Evolutionary conservation across 1,139 yeast genomes (phyloP), one percentile per base, ranked within the genome.

Genomic region (Yamadazyma diospyri): DNA sequence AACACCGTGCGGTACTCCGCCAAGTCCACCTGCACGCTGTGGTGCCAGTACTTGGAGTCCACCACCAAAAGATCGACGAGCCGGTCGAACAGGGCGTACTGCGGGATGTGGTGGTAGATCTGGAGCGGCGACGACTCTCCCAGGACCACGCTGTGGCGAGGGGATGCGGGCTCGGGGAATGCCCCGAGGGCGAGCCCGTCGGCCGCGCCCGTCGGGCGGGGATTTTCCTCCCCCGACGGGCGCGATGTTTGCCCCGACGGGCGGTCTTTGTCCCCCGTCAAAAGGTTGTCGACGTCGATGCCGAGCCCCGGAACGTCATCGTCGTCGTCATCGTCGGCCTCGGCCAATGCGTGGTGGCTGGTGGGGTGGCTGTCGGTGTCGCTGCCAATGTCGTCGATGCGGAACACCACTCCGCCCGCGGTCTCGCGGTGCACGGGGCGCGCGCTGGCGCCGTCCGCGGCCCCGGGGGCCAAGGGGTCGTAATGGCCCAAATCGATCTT

Each of bases 1-100:
- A 69, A 69, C 4, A 69, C 72, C 43, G 57, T 60, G 40, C 75
- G 44, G 45, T 62, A 69, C 43, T 69, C 75, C 0, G 68, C 57
- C 37, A 67, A 55, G 42, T 69, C 72, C 33, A 69, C 44, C n/a
- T 54, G 48, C n/a, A 64, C 53, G 17, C 55, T 50, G 14, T 59
- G 63, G 35, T 63, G 65, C 36, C 67, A 61, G 38, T 59, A 61
- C 27, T 51, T 57, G 8, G 69, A 55, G 38, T 69, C 74, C 27
- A 69, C 52, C 25, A 69, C 51, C 19, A 69, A 51, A 26, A 69
- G 50, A 39, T 69, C 76, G 36, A 69, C 55, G 41, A 69, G 55
- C 39, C 52, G 59, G 41, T 69, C 73, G 29, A 68, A 47, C 2
- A 64, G 50, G 1, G 72, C 69, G 46, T 54, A 62, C 36, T 64